Conservation (phyloP, 306 rosid genomes). For the Malus orientalis region DNA sequence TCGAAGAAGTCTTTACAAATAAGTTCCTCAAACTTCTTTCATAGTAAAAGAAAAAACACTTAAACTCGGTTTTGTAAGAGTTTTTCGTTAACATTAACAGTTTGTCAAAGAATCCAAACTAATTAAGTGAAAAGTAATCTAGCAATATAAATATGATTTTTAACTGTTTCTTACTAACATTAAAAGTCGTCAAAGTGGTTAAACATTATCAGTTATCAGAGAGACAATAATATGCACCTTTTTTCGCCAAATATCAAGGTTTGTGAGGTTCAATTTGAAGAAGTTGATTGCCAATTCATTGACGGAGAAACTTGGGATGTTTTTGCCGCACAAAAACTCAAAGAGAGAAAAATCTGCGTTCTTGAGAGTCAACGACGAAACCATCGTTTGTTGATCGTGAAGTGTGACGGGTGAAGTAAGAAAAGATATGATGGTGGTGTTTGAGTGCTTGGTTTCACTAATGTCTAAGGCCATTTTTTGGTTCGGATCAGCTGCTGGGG, state of each 20-base stretch:
- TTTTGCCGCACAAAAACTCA: conserved; percentile 32
- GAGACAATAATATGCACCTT: not conserved
- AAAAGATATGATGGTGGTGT: conserved; percentile 30
- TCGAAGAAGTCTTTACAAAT: too few relatives aligned
- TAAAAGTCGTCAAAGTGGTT: accelerated
- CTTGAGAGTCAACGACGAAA: conserved; percentile 16
- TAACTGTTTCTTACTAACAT: not conserved
- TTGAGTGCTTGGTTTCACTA: not conserved
- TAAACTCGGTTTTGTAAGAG: too few relatives aligned
- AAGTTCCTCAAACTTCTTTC: too few relatives aligned
- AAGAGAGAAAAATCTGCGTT: conserved; percentile 15
- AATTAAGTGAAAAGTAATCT: too few relatives aligned
- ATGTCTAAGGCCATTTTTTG: not conserved
- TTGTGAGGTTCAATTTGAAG: not conserved
- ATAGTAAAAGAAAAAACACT: too few relatives aligned
- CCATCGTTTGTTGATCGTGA: not conserved
- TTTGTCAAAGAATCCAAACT: too few relatives aligned
- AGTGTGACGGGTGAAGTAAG: conserved; percentile 7
- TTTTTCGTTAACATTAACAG: too few relatives aligned
- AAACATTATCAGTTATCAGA: not conserved
- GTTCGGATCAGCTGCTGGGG: not conserved
- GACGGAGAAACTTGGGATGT: conserved; percentile 18
- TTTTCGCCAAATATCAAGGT: not conserved
- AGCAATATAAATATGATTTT: too few relatives aligned
- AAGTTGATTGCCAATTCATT: conserved; percentile 24